A percentile compares a stretch with the other conserved stretches of the same genome.
Conservation (phyloP, 2,329 filamentous ascomycete genomes). For the Colletotrichum limetticola region DNA sequence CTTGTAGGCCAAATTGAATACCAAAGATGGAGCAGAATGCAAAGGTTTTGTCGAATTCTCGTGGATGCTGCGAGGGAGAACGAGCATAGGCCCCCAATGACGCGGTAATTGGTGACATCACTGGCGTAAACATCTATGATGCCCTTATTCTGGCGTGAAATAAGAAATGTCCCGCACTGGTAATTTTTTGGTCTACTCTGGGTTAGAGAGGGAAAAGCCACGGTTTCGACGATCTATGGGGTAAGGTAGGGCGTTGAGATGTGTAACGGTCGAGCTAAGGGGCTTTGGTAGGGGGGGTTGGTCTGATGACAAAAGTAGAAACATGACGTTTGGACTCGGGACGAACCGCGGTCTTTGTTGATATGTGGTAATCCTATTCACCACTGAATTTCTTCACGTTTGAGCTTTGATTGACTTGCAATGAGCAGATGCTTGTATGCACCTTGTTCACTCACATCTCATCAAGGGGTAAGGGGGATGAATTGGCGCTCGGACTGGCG, state of each 20-base stretch:
- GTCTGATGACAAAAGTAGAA: too few relatives aligned
- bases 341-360: too few relatives aligned
- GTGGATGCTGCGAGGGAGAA: background rate
- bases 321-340: too few relatives aligned
- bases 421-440: too few relatives aligned
- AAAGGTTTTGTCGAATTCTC: background rate
- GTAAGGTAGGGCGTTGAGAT: background rate
- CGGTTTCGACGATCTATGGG: background rate
- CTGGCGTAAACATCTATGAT: slow-evolving; percentile 24
- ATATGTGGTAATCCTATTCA: too few relatives aligned
- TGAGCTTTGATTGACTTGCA: too few relatives aligned
- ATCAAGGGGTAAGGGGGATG: too few relatives aligned
- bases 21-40: background rate
- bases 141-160: slow-evolving; percentile 2
- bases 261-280: background rate
- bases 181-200: background rate
- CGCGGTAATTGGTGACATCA: slow-evolving; percentile 23
- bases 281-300: background rate
- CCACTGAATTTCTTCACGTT: too few relatives aligned
- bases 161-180: slow-evolving; percentile 19
- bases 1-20: background rate
- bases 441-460: too few relatives aligned
- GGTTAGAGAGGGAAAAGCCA: background rate
- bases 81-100: background rate
- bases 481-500: too few relatives aligned